Evolutionary conservation across 768 basidiomycete genomes (phyloP), one percentile per base, ranked within the genome.

Genomic region (Mycena crocata): DNA sequence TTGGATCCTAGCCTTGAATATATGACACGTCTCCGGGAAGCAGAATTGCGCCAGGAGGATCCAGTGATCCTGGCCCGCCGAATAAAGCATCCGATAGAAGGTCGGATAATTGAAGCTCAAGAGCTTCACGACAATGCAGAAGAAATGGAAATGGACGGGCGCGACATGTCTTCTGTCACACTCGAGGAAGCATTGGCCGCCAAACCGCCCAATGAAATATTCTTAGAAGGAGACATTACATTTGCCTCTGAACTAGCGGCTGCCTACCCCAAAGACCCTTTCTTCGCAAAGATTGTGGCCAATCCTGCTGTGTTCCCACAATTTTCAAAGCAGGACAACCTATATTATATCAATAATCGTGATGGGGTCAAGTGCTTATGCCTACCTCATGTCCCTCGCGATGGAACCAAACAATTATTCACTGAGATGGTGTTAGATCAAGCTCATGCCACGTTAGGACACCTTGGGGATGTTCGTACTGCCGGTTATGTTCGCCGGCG

Each of bases 1-100:
- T 31, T 57, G 7, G 56, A 57, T 31, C 56, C 56, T 12, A 31
- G 46, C 2, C 21, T 57, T 10, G 56, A 57, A 35, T 40, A 57
- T 17, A 45, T 57, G 44, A 30, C 24, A 2, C 40, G 14, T 1
- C 15, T 57, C 12, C 28, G 56, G 6, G 15, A 30, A 1, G 56
- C 56, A 21, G 56, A 57, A 39, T 23, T 57, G 1, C 3, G 2
- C 2, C 8, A 12, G 12, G 56, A 45, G 13, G 17, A 28, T 5
- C 21, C 30, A 6, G 12, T 15, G 2, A 19, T 57, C 23, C 19
- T 21, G 24, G 42, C 56, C 5, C 42, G 56, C 1, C 42, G 30
- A 12, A 34, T 46, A 2, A 3, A 17, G 5, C 40, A 57, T 3
- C 42, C 56, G 6, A 6, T 57, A 7, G 56, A 57, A 21, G 56